Percentiles rank a stretch among this genome's conserved stretches.
Evolutionary conservation across 2,329 filamentous ascomycete genomes (phyloP).

Genomic region (Microsporum canis): DNA sequence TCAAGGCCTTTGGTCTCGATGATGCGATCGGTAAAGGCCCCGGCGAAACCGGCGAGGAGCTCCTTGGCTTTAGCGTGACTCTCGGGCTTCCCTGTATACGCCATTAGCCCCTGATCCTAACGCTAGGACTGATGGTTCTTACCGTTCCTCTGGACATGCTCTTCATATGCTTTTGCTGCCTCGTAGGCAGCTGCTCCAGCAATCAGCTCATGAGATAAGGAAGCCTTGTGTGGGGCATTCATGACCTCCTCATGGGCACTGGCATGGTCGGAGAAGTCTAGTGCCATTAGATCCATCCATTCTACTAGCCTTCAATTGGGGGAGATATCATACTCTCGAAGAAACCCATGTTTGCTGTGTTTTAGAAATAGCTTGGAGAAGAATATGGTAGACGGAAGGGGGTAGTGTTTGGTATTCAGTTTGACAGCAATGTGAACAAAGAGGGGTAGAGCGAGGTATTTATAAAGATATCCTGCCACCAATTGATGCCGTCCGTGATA

Average conservation of each 20-base stretch:
- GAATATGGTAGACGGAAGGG: background rate
- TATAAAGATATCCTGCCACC: background rate
- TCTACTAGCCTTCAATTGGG: background rate
- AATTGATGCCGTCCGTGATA: background rate
- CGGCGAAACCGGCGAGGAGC: conserved; percentile 61
- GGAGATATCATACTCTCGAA: background rate
- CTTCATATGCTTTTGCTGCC: conserved; percentile 69
- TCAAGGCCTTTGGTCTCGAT: conserved; percentile 56
- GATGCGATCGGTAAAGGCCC: conserved; percentile 65
- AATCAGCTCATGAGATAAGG: conserved; percentile 60
- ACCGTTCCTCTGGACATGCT: conserved; percentile 59
- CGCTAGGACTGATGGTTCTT: conserved; percentile 16
- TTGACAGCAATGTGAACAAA: background rate
- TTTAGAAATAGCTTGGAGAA: background rate
- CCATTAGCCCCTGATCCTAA: background rate
- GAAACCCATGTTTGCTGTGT: background rate
- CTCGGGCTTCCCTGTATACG: conserved; percentile 49
- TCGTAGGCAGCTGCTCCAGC: conserved; percentile 67
- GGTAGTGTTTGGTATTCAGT: background rate
- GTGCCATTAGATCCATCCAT: background rate
- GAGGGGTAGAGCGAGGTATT: background rate
- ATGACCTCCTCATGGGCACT: conserved; percentile 41
- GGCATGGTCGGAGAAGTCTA: background rate
- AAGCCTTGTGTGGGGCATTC: conserved; percentile 45
- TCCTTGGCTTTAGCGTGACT: conserved; percentile 67